These are phyloP conservation scores for Apium graveolens DNA, from an alignment of 129 eudicot species.

Conservation along the genomic window DNA sequence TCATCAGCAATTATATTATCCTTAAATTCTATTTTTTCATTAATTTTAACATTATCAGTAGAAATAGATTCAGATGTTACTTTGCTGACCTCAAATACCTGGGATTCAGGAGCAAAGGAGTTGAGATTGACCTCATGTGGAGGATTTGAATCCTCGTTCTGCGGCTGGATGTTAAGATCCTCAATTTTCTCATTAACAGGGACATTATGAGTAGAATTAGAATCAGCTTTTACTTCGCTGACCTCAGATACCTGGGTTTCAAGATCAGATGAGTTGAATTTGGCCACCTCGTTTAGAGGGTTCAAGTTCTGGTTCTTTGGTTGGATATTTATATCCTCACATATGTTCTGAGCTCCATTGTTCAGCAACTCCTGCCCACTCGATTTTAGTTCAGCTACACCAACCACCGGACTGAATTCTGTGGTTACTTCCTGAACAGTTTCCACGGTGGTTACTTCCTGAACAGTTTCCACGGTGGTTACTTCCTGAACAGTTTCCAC, in stretches of 20 bases:
- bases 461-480: constrained; percentile 8
- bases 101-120: constrained; percentile 40
- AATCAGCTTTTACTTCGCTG: constrained; percentile 71
- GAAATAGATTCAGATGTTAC: constrained; percentile 78
- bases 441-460: constrained; percentile 22
- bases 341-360: constrained; percentile 16
- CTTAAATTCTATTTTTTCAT: constrained; percentile 72
- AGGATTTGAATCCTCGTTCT: constrained; percentile 31
- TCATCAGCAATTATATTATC: constrained; percentile 74
- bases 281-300: constrained; percentile 26
- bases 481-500: constrained; percentile 27
- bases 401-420: constrained; percentile 29
- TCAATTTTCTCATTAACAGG: constrained; percentile 52
- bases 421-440: constrained; percentile 16
- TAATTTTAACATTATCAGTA: constrained; percentile 61
- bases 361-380: constrained; percentile 23
- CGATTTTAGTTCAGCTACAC: constrained; percentile 19
- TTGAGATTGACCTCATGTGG: constrained; percentile 25
- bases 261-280: constrained; percentile 32
- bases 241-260: constrained; percentile 79
- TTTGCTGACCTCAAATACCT: constrained; percentile 91
- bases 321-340: constrained; percentile 20
- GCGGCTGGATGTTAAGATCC: constrained; percentile 28
- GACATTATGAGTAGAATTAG: constrained; percentile 67
- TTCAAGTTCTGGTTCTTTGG: constrained; percentile 28